Evolutionary conservation across 2,329 filamentous ascomycete species (phyloP).

Genomic region (Coniochaeta prunicola): DNA sequence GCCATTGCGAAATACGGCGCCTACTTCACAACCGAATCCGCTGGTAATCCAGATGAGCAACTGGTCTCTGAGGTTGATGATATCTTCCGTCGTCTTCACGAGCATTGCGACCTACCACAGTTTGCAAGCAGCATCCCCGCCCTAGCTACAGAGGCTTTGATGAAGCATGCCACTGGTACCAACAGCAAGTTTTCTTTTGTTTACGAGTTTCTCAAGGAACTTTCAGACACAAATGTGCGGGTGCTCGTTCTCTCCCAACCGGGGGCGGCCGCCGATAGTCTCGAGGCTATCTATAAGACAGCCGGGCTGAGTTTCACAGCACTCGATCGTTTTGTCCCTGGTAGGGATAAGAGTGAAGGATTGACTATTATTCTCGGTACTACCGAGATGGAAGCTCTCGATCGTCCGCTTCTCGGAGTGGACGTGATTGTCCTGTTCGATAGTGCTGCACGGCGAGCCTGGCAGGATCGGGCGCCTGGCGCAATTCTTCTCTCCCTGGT

Average conservation of each 20-base stretch:
- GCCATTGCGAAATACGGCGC: constrained; percentile 38
- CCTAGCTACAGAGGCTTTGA: constrained; percentile 32
- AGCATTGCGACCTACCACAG: constrained; percentile 51
- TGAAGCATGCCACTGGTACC: constrained; percentile 46
- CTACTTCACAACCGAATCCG: constrained; percentile 31
- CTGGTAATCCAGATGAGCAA: constrained; percentile 27
- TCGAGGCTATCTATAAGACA: constrained; percentile 40
- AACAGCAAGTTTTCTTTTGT: constrained; percentile 56
- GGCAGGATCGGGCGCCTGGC: constrained; percentile 19
- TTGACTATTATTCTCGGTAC: constrained; percentile 34
- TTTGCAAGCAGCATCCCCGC: constrained; percentile 35
- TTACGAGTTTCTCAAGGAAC: constrained; percentile 41
- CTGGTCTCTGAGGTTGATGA: constrained; percentile 40
- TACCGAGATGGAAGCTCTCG: constrained; percentile 25
- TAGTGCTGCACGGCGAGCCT: constrained; percentile 31
- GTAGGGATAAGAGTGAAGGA: constrained; percentile 8
- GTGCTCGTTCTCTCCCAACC: constrained; percentile 48
- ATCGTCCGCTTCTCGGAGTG: constrained; percentile 29
- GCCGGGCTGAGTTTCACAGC: constrained; percentile 22
- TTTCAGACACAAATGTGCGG: constrained; percentile 35
- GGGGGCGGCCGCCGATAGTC: constrained; percentile 40
- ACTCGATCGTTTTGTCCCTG: constrained; percentile 14
- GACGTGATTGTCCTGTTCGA: constrained; percentile 50
- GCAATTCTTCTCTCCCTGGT: constrained; percentile 39
- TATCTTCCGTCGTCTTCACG: constrained; percentile 42